Conservation (phyloP, 2,329 filamentous ascomycete genomes). For the Trichothecium roseum region DNA sequence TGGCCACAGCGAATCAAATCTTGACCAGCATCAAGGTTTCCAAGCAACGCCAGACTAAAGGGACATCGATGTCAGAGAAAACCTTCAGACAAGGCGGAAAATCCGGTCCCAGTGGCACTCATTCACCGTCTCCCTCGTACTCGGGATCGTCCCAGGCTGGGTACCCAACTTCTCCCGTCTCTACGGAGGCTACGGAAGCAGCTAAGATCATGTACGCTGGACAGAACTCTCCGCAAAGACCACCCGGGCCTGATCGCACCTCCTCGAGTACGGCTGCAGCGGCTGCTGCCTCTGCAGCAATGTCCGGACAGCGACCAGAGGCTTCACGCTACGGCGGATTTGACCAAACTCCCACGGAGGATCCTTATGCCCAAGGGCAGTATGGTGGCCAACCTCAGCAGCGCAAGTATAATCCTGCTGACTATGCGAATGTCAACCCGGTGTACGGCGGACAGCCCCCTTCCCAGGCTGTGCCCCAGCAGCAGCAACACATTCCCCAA, state of each 20-base stretch:
- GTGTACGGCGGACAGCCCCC: conserved; percentile 26
- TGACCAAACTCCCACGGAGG: conserved; percentile 22
- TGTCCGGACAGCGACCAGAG: conserved; percentile 35
- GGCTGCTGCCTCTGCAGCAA: conserved; percentile 46
- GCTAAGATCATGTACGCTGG: conserved; percentile 53
- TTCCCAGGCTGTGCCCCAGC: conserved; percentile 22
- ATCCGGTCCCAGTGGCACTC: conserved; percentile 3
- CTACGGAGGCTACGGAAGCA: conserved; percentile 47
- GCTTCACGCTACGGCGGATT: conserved; percentile 23
- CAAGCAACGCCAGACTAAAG: conserved; percentile 55
- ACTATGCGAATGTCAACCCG: conserved; percentile 55
- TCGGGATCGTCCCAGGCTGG: conserved; percentile 10
- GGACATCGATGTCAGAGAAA: conserved; percentile 49
- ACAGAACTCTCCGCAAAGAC: conserved; percentile 31
- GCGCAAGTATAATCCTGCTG: conserved; percentile 66
- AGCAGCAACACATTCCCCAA: conserved; percentile 19
- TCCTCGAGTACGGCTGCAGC: conserved; percentile 45
- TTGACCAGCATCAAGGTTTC: conserved; percentile 74
- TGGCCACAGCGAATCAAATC: conserved; percentile 93
- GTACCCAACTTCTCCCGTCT: conserved; percentile 10
- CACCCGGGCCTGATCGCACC: conserved; percentile 33
- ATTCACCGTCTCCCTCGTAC: conserved; percentile 22
- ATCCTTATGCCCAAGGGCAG: conserved; percentile 21
- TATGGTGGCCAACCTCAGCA: conserved; percentile 33
- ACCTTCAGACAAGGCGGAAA: conserved; percentile 47